Conservation (phyloP, 1,139 yeast genomes). For the Taphrina sp. region DNA sequence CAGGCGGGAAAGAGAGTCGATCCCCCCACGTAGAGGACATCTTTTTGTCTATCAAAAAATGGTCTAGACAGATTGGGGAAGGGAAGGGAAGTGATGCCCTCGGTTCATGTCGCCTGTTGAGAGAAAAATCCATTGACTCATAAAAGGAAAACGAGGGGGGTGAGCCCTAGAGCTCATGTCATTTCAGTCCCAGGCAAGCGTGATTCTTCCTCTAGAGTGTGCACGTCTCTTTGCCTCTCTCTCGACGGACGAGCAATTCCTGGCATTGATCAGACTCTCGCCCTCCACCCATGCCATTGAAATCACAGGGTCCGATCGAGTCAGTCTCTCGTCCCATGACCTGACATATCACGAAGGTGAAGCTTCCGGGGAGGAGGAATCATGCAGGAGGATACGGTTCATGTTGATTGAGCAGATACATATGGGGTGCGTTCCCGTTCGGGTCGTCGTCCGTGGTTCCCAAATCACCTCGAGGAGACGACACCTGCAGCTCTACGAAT, state of each 20-base stretch:
- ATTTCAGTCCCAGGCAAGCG: constrained; percentile 7
- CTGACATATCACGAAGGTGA: constrained; percentile 2
- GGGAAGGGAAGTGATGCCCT: too few species aligned
- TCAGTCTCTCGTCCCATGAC: not conserved
- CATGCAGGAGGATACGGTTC: constrained; percentile 7
- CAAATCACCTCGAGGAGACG: constrained; percentile 2
- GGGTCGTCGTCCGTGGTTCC: constrained; percentile 18
- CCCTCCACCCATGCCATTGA: constrained; percentile 13
- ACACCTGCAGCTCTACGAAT: constrained; percentile 16
- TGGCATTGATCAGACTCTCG: not conserved
- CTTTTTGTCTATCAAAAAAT: too few species aligned
- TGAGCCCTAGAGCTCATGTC: constrained; percentile 8
- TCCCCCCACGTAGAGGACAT: too few species aligned
- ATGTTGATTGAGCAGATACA: constrained; percentile 12
- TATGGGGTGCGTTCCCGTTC: constrained; percentile 7
- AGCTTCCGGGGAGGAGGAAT: not conserved
- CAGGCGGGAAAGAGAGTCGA: too few species aligned
- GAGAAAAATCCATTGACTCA: too few species aligned
- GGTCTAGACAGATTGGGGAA: too few species aligned
- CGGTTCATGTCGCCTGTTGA: too few species aligned
- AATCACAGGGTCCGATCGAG: constrained; percentile 13
- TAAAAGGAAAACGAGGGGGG: too few species aligned
- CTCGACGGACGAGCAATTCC: constrained; percentile 10
- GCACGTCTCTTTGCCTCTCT: not conserved
- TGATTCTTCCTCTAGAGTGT: not conserved